Conservation (phyloP, 176 grass and related monocot species). For the Metroxylon sagu region DNA sequence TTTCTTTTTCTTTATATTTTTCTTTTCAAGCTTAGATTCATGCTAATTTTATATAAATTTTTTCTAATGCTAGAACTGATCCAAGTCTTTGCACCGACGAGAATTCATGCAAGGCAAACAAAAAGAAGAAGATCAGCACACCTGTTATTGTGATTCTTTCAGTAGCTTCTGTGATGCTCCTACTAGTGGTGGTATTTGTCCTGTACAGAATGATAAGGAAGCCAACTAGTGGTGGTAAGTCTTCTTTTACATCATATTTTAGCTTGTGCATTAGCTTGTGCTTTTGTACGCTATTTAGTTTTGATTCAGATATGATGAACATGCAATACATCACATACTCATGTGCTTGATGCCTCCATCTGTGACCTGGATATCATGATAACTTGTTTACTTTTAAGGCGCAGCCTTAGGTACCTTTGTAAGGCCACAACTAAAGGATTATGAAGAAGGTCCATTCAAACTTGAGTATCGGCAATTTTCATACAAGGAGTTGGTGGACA, state of each 20-base stretch:
- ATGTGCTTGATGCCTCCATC: background rate
- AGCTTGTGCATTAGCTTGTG: background rate
- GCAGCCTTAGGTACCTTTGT: conserved; percentile 10
- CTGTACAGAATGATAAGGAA: background rate
- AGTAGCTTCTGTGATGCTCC: background rate
- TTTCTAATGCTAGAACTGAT: conserved; percentile 4
- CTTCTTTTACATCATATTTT: background rate
- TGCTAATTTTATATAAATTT: no score
- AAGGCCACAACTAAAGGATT: conserved; percentile 9
- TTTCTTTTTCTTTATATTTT: no score
- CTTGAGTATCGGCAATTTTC: conserved; percentile 38
- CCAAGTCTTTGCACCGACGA: background rate
- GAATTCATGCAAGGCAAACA: background rate
- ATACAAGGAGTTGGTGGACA: conserved; percentile 40
- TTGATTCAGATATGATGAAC: conserved; percentile 11
- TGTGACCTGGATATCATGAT: background rate
- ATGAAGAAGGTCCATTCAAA: conserved; percentile 22
- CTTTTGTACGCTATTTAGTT: conserved; percentile 6
- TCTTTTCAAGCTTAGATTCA: no score
- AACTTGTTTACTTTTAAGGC: background rate
- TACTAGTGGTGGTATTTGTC: background rate
- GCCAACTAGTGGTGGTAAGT: background rate
- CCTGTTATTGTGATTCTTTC: conserved; percentile 2
- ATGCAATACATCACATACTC: no score
- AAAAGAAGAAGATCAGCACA: conserved; percentile 6